phyloP scores from a whole-genome alignment of 2,329 filamentous ascomycete species.

The Atkinsonella hypoxylon region DNA sequence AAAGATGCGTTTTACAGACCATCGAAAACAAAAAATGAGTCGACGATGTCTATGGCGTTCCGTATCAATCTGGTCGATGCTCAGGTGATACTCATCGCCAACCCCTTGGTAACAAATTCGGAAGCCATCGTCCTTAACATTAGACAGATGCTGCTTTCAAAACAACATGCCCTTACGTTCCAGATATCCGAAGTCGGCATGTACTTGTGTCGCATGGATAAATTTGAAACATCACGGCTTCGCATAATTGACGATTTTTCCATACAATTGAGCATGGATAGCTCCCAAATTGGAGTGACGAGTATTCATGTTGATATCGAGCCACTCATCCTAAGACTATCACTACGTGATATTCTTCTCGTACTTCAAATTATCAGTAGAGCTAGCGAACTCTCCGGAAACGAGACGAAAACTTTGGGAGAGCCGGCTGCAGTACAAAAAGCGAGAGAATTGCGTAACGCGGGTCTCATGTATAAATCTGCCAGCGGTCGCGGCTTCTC shows the following conservation, averaged over 20 bases:
- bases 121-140: conserved; percentile 93
- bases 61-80: conserved; percentile 91
- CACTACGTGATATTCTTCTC: conserved; percentile 85
- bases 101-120: conserved; percentile 77
- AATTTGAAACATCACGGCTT: conserved; percentile 79
- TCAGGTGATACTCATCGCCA: conserved; percentile 91
- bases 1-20: background rate
- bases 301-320: conserved; percentile 83
- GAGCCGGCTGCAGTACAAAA: conserved; percentile 38
- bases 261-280: conserved; percentile 77
- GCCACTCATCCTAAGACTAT: conserved; percentile 79
- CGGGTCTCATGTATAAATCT: conserved; percentile 41
- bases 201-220: conserved; percentile 98
- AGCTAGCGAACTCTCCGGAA: conserved; percentile 74
- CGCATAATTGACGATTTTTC: conserved; percentile 96
- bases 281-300: conserved; percentile 47
- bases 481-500: conserved; percentile 45
- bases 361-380: conserved; percentile 86
- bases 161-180: conserved; percentile 87
- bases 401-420: conserved; percentile 35
- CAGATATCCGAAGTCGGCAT: conserved; percentile 92
- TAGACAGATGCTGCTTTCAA: conserved; percentile 83
- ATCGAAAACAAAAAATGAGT: conserved; percentile 9
- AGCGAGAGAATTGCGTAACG: conserved; percentile 38
- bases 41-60: conserved; percentile 66